phyloP scores from a whole-genome alignment of 805 yeast species.

The Pichia occidentalis region DNA sequence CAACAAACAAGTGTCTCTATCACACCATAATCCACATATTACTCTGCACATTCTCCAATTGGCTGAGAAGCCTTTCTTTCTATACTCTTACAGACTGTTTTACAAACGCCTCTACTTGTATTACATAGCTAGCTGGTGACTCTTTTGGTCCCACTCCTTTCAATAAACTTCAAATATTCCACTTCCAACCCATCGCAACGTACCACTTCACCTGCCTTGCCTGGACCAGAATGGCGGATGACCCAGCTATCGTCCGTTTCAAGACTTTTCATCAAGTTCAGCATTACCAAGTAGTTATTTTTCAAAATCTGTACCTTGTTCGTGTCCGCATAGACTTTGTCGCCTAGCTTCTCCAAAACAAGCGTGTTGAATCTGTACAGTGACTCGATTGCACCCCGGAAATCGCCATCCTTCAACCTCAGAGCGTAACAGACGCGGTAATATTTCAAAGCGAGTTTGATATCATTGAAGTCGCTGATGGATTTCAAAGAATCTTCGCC shows the following conservation, averaged over 20 bases:
- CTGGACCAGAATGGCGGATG: slow-evolving; percentile 17
- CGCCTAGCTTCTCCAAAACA: slow-evolving; percentile 11
- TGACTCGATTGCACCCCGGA: slow-evolving; percentile 42
- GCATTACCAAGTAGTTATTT: slow-evolving; percentile 34
- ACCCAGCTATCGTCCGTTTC: slow-evolving; percentile 37
- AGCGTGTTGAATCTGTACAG: slow-evolving; percentile 35
- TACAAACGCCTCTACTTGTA: too few relatives aligned
- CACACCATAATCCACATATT: too few relatives aligned
- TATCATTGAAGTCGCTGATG: slow-evolving; percentile 25
- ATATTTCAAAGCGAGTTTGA: slow-evolving; percentile 33
- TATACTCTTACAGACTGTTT: too few relatives aligned
- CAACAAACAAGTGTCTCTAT: too few relatives aligned
- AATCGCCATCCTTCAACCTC: slow-evolving; percentile 43
- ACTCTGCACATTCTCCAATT: too few relatives aligned
- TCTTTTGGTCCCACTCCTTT: slow-evolving; percentile 18
- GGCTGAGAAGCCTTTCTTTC: too few relatives aligned
- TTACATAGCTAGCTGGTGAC: too few relatives aligned
- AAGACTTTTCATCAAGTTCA: slow-evolving; percentile 34
- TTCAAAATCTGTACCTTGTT: slow-evolving; percentile 19
- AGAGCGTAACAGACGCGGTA: slow-evolving; percentile 47
- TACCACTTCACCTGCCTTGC: slow-evolving; percentile 13
- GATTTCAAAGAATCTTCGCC: slow-evolving; percentile 18
- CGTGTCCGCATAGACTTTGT: slow-evolving; percentile 9
- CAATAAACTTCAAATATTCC: too few relatives aligned
- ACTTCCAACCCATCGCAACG: slow-evolving; percentile 18